Evolutionary conservation across 495 filamentous ascomycete species (phyloP).

Genomic region (Penicillium psychrofluorescens): DNA sequence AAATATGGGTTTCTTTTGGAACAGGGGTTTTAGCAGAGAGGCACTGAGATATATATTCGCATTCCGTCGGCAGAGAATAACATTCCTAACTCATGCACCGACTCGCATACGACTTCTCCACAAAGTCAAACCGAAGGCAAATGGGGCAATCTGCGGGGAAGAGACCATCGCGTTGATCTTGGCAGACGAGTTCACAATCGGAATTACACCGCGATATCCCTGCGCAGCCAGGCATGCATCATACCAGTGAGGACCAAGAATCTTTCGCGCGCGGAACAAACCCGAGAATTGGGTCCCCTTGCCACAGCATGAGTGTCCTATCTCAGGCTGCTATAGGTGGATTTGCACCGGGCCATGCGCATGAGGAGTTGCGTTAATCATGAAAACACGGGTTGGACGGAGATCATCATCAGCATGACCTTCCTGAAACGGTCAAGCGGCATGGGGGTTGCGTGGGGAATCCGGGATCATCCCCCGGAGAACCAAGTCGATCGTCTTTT

Average conservation of each 20-base stretch:
- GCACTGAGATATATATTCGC: background rate
- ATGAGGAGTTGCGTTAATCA: no score
- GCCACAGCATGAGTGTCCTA: background rate
- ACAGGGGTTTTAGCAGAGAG: background rate
- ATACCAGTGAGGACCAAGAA: no score
- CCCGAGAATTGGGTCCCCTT: constrained; percentile 10
- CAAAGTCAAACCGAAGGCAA: constrained; percentile 2
- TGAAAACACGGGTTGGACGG: background rate
- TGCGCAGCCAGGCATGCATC: background rate
- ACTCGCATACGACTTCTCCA: background rate
- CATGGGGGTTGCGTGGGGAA: constrained; percentile 13
- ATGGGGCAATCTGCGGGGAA: no score
- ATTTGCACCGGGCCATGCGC: no score
- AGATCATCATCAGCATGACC: constrained; percentile 1
- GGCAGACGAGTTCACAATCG: constrained; percentile 9
- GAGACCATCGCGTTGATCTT: constrained; percentile 1
- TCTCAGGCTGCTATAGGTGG: no score
- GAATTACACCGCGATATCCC: background rate
- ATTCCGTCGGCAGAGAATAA: no score
- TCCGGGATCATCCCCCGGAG: constrained; percentile 4
- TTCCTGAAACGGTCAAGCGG: constrained; percentile 1
- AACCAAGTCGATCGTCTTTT: background rate
- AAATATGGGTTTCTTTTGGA: background rate
- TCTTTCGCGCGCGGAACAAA: constrained; percentile 4
- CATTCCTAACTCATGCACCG: no score